Conservation (phyloP, 176 grass and related monocot genomes). For the Juncus effusus region DNA sequence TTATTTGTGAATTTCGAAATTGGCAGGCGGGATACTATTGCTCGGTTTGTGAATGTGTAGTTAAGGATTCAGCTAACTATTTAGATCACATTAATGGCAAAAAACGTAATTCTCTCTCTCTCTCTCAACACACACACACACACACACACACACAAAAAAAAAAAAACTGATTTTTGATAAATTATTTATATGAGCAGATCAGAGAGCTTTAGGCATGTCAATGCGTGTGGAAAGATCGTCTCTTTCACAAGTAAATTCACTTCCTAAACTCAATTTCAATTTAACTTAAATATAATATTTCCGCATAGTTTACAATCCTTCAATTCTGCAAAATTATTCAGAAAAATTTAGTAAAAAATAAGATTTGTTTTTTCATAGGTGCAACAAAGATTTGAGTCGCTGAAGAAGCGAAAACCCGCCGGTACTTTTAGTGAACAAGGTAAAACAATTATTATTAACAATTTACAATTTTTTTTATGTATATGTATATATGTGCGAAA, state of each 20-base stretch:
- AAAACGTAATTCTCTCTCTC: slow-evolving; percentile 50
- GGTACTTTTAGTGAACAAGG: slow-evolving; percentile 84
- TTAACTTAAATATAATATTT: neutral
- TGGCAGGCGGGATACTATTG: slow-evolving; percentile 90
- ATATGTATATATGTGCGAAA: neutral
- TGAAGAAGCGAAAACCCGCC: slow-evolving; percentile 90
- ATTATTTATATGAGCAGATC: slow-evolving; percentile 59
- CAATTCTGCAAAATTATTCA: neutral
- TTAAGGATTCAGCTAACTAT: slow-evolving; percentile 99
- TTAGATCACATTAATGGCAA: slow-evolving; percentile 99
- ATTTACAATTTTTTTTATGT: neutral
- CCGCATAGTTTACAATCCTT: too few species aligned
- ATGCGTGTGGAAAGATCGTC: slow-evolving; percentile 97
- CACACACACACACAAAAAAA: too few species aligned
- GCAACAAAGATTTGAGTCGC: slow-evolving; percentile 80
- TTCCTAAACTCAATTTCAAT: slow-evolving; percentile 14
- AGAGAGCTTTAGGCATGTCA: slow-evolving; percentile 98
- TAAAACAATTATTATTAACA: slow-evolving; percentile 21
- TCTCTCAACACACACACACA: too few species aligned
- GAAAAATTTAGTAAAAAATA: slow-evolving; percentile 6
- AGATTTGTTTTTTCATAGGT: slow-evolving; percentile 42
- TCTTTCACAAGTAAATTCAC: slow-evolving; percentile 67
- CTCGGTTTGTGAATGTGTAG: slow-evolving; percentile 93
- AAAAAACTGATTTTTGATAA: slow-evolving; percentile 27
- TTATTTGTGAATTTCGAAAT: slow-evolving; percentile 17